Percentiles rank a stretch among this genome's conserved stretches.
These are phyloP conservation scores for Atalantia buxifolia DNA, from an alignment of 345 rosid species.

Conservation along the genomic window DNA sequence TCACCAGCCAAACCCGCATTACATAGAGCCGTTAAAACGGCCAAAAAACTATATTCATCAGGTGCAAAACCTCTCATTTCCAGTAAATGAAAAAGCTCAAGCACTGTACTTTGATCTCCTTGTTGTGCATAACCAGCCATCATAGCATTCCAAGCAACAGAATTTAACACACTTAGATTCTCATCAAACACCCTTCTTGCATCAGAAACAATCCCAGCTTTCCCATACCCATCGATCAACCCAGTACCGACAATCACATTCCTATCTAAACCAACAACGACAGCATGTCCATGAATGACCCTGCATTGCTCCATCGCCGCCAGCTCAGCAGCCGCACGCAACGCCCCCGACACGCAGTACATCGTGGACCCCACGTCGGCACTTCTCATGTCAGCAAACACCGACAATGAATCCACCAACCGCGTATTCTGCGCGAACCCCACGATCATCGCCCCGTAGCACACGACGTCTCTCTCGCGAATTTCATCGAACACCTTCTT, in stretches of 20 bases:
- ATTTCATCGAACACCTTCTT: slow-evolving; percentile 44
- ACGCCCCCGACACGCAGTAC: slow-evolving; percentile 35
- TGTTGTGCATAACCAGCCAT: slow-evolving; percentile 48
- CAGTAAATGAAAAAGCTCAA: slow-evolving; percentile 32
- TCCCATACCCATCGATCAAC: slow-evolving; percentile 47
- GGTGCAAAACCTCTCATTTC: slow-evolving; percentile 27
- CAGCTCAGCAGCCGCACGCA: slow-evolving; percentile 35
- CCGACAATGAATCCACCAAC: slow-evolving; percentile 24
- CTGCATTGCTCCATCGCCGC: slow-evolving; percentile 44
- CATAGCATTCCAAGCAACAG: slow-evolving; percentile 40
- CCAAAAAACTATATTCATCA: slow-evolving; percentile 40
- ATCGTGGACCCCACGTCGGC: slow-evolving; percentile 27
- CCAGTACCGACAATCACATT: slow-evolving; percentile 31
- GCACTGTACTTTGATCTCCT: slow-evolving; percentile 30
- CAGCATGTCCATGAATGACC: slow-evolving; percentile 42
- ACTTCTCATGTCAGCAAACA: slow-evolving; percentile 33
- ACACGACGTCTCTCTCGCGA: slow-evolving; percentile 34
- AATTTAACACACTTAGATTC: slow-evolving; percentile 28
- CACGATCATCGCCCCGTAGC: slow-evolving; percentile 37
- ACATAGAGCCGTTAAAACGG: slow-evolving; percentile 34
- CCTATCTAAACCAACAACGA: slow-evolving; percentile 30
- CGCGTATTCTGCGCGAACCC: slow-evolving; percentile 37
- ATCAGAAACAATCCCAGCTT: slow-evolving; percentile 34
- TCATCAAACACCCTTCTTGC: slow-evolving; percentile 42
- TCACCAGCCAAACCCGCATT: slow-evolving; percentile 31